Base-by-base conservation (phyloP, 139 green algal genomes). In the Chlamydomonas applanata region DNA sequence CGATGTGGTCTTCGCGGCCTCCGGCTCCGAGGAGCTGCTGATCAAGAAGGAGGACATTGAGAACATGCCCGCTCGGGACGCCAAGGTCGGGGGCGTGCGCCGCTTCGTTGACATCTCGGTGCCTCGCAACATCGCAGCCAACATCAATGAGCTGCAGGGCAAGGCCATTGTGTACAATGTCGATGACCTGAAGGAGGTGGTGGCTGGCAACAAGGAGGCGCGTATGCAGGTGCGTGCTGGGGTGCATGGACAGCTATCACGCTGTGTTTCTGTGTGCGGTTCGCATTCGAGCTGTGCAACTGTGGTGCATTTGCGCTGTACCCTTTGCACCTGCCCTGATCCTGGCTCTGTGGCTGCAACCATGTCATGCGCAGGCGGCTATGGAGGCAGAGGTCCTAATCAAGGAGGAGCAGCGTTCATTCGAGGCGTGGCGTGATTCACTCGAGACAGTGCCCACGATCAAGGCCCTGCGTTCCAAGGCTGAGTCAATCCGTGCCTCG, bases 371-470 rank as follows among this genome's bases (percentile, higher is more conserved):
- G 36, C 71, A 69, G 59, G 85, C 85, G 14, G 85, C 85, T 54
- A 78, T 75, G 27, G 85, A 90, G 78, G 85, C 80, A 17, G 85
- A 90, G 80, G 66, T 90, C 2, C 52, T 90, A 24, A 77, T 90
- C 56, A 73, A 66, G 34, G 87, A 97, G 74, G 93, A 97, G 86
- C 84, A 92, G 73, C 72, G 81, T 29, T 77, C 85, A 0, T 99
- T 99, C 81, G 96, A 99, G 87, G 89, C 91, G 34, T 99, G 96
- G 96, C 83, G 96, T 20, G 96, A 99, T 85, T 93, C 82, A 1
- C 81, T 99, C 34, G 96, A 98, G 77, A 99, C 96, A 1, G 96
- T 99, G 60, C 96, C 96, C 59, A 98, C 95, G 52, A 99, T 99
- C 88, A 99, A 99, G 89, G 90, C 91, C 30, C 88, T 99, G 69